These are phyloP conservation scores for Stevia rebaudiana DNA, from an alignment of 140 eudicot species.

Conservation along the genomic window DNA sequence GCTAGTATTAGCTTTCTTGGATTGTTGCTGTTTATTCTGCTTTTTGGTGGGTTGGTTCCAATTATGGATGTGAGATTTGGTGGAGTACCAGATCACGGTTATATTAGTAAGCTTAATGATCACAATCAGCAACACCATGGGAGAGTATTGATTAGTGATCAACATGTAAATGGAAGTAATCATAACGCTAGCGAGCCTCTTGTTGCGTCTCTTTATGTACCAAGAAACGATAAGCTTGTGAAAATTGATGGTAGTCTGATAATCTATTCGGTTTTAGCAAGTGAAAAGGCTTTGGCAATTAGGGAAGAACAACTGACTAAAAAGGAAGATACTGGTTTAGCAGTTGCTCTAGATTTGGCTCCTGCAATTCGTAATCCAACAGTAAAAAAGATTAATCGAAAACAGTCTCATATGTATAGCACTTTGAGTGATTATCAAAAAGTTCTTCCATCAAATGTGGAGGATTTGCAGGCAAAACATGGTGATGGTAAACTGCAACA, in stretches of 20 bases:
- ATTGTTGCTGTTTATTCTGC: slow-evolving; percentile 60
- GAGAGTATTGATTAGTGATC: slow-evolving; percentile 50
- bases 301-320: slow-evolving; percentile 26
- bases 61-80: slow-evolving; percentile 62
- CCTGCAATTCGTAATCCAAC: slow-evolving; percentile 42
- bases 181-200: slow-evolving; percentile 65
- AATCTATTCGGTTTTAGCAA: slow-evolving; percentile 82
- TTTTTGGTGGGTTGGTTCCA: slow-evolving; percentile 85
- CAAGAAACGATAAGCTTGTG: slow-evolving; percentile 79
- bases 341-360: slow-evolving; percentile 43
- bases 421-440: slow-evolving; percentile 39
- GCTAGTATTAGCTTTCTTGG: slow-evolving; percentile 87
- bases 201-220: slow-evolving; percentile 80
- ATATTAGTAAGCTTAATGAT: slow-evolving; percentile 22
- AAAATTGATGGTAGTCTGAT: slow-evolving; percentile 93
- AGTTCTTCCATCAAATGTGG: slow-evolving; percentile 59
- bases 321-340: slow-evolving; percentile 49
- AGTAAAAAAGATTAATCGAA: slow-evolving; percentile 34
- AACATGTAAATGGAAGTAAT: slow-evolving; percentile 34
- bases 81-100: slow-evolving; percentile 27
- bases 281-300: slow-evolving; percentile 77
- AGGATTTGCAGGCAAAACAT: slow-evolving; percentile 39
- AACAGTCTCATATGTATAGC: slow-evolving; percentile 42
- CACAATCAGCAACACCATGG: slow-evolving; percentile 43
- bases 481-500: slow-evolving; percentile 72